These are phyloP conservation scores for Kurtzmaniella quercitrusa DNA, from an alignment of 1,139 yeast genomes.

Conservation along the genomic window DNA sequence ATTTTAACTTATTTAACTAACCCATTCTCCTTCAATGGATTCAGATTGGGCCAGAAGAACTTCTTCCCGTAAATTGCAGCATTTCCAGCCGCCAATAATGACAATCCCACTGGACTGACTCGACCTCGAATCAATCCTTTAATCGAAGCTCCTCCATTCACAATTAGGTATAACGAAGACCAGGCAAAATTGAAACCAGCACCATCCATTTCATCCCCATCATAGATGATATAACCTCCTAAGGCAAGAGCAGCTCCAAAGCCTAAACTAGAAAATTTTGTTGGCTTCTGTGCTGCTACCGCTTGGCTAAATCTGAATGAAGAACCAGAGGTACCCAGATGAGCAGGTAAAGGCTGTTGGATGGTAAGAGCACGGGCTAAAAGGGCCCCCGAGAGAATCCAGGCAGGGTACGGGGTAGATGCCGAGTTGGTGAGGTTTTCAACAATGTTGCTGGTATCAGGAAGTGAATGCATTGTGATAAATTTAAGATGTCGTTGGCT, in stretches of 20 bases:
- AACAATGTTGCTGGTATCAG: slow-evolving; percentile 3
- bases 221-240: slow-evolving; percentile 79
- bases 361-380: slow-evolving; percentile 40
- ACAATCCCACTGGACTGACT: slow-evolving; percentile 58
- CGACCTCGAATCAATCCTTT: slow-evolving; percentile 33
- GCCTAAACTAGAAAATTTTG: slow-evolving; percentile 32
- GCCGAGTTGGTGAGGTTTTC: slow-evolving; percentile 24
- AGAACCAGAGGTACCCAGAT: slow-evolving; percentile 23
- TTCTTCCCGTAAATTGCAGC: slow-evolving; percentile 65
- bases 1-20: background rate
- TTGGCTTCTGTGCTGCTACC: slow-evolving; percentile 30
- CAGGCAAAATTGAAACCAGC: slow-evolving; percentile 88
- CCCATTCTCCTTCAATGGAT: background rate
- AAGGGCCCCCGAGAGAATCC: slow-evolving; percentile 39
- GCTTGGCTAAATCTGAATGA: slow-evolving; percentile 24
- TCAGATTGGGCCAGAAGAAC: slow-evolving; percentile 45
- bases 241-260: slow-evolving; percentile 72
- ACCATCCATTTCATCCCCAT: slow-evolving; percentile 79
- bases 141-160: slow-evolving; percentile 64
- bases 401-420: slow-evolving; percentile 52
- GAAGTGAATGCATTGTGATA: slow-evolving; percentile 3
- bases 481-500: background rate
- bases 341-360: slow-evolving; percentile 17
- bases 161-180: slow-evolving; percentile 73
- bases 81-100: slow-evolving; percentile 58